Percentiles rank a stretch among this genome's conserved stretches.
phyloP scores from a whole-genome alignment of 2,329 filamentous ascomycete genomes.

The Aspergillus ibericus region DNA sequence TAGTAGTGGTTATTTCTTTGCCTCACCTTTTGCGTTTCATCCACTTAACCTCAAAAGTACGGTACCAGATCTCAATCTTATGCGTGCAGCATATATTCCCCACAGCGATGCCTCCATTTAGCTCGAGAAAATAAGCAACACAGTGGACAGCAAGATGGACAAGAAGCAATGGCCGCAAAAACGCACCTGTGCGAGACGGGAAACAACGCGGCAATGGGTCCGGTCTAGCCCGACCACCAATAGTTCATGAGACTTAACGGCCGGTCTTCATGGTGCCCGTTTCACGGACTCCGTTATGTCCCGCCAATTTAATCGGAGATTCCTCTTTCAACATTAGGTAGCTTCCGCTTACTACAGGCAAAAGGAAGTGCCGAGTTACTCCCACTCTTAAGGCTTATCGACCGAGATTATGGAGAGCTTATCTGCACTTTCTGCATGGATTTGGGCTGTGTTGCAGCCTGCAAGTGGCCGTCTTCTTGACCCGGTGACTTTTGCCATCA shows the following conservation, averaged over 20 bases:
- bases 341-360: background rate
- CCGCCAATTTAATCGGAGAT: background rate
- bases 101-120: background rate
- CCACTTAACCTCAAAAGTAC: background rate
- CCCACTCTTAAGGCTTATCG: background rate
- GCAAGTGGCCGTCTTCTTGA: background rate
- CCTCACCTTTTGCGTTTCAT: background rate
- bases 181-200: background rate
- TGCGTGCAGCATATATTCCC: background rate
- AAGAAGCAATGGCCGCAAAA: background rate
- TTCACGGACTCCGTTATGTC: background rate
- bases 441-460: slow-evolving; percentile 8
- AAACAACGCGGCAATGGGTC: background rate
- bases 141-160: background rate
- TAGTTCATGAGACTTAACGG: background rate
- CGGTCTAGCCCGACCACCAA: background rate
- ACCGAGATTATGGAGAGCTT: background rate
- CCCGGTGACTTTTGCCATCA: background rate
- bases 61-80: background rate
- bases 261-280: background rate
- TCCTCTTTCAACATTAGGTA: background rate
- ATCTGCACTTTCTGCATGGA: background rate
- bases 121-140: background rate
- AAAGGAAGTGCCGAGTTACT: background rate
- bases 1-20: no score